Evolutionary conservation across 176 grass and related monocot genomes (phyloP).

Genomic region (Phoenix dactylifera): DNA sequence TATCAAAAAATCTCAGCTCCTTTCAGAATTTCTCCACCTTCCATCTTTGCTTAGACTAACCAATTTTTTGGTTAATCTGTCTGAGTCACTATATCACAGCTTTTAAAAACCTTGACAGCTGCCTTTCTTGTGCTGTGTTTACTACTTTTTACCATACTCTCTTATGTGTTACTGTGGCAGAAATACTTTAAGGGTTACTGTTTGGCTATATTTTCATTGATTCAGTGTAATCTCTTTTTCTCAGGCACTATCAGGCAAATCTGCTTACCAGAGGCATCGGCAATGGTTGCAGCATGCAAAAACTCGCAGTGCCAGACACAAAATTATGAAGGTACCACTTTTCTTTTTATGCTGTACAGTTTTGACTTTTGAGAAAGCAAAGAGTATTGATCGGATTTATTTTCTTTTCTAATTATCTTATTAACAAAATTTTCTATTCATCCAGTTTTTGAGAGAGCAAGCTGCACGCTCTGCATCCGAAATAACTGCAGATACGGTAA

Average conservation of each 20-base stretch:
- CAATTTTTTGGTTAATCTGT: too few species aligned
- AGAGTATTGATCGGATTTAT: background rate
- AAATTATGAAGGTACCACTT: slow-evolving; percentile 69
- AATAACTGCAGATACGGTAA: slow-evolving; percentile 75
- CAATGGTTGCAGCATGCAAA: slow-evolving; percentile 89
- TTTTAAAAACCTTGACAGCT: too few species aligned
- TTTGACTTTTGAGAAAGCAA: too few species aligned
- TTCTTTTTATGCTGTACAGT: too few species aligned
- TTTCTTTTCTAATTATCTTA: background rate
- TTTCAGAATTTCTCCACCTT: too few species aligned
- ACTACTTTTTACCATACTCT: too few species aligned
- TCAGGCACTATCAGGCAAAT: slow-evolving; percentile 79
- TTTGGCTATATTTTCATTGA: background rate
- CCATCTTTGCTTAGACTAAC: too few species aligned
- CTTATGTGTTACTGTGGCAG: too few species aligned
- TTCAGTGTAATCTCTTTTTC: background rate
- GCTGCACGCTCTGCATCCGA: slow-evolving; percentile 64
- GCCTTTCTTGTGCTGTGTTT: too few species aligned
- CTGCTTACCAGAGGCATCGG: slow-evolving; percentile 74
- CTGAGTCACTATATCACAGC: too few species aligned
- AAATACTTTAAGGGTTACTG: background rate
- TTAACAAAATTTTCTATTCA: slow-evolving; percentile 8
- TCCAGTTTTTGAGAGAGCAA: slow-evolving; percentile 86
- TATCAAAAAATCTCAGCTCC: too few species aligned
- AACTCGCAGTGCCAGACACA: slow-evolving; percentile 91